Evolutionary conservation across 495 filamentous ascomycete species (phyloP).

Genomic region (Margaritispora aquatica): DNA sequence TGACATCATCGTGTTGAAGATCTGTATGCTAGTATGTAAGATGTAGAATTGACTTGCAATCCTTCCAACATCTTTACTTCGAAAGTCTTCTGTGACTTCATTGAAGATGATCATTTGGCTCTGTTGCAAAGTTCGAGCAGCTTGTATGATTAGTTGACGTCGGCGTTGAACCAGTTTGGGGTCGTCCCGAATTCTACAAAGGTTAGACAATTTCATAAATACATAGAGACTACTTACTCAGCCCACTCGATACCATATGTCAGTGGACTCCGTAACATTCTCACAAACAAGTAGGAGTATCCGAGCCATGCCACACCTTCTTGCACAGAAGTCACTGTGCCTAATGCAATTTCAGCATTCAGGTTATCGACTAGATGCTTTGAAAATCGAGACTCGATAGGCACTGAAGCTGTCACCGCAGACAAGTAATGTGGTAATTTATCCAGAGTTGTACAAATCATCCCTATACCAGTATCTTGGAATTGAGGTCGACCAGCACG

Average conservation of each 20-base stretch:
- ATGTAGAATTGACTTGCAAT: constrained; percentile 98
- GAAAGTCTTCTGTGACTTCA: constrained; percentile 82
- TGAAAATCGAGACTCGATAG: constrained; percentile 92
- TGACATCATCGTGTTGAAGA: constrained; percentile 91
- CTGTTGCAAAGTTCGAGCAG: constrained; percentile 75
- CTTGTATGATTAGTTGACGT: constrained; percentile 76
- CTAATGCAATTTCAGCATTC: constrained; percentile 90
- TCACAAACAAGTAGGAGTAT: constrained; percentile 94
- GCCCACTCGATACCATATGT: constrained; percentile 94
- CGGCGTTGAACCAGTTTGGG: constrained; percentile 76
- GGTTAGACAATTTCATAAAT: not conserved
- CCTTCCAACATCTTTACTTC: constrained; percentile 87
- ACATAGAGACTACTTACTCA: constrained; percentile 39
- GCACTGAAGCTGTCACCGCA: constrained; percentile 90
- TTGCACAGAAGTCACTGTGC: constrained; percentile 89
- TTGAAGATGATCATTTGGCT: constrained; percentile 99
- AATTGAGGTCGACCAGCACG: constrained; percentile 96
- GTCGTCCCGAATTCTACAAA: constrained; percentile 58
- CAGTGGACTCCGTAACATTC: constrained; percentile 87
- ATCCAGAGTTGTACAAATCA: constrained; percentile 92
- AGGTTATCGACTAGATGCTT: constrained; percentile 89
- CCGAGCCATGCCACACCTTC: constrained; percentile 96
- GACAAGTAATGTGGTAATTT: constrained; percentile 87
- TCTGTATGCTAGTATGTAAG: constrained; percentile 82
- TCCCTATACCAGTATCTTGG: constrained; percentile 90